Conservation (phyloP, 1,139 yeast species). For the Lodderomyces elongisporus region DNA sequence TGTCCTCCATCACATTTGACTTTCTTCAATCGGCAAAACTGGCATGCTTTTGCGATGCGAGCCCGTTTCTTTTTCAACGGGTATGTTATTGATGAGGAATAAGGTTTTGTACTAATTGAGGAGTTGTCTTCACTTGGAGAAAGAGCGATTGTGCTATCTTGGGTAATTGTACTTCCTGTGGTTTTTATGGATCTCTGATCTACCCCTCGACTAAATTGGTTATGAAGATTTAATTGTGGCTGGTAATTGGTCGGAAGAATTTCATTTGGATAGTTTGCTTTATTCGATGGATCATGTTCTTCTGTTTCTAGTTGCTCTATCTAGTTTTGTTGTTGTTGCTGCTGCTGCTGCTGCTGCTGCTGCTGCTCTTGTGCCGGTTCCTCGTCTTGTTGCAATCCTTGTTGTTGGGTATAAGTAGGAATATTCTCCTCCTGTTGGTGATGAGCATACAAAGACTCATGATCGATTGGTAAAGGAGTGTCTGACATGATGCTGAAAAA, state of each 20-base stretch:
- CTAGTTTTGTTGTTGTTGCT: background rate
- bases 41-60: conserved; percentile 49
- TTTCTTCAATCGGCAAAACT: conserved; percentile 44
- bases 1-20: conserved; percentile 45
- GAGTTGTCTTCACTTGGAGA: conserved; percentile 4
- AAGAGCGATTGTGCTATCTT: conserved; percentile 5
- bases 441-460: too few relatives aligned
- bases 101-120: background rate
- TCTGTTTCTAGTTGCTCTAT: background rate
- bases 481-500: too few relatives aligned
- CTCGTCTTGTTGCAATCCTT: conserved; percentile 1
- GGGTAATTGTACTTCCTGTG: conserved; percentile 6
- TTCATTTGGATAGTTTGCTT: too few relatives aligned
- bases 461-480: too few relatives aligned
- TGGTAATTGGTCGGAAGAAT: too few relatives aligned
- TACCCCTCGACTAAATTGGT: too few relatives aligned
- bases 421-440: too few relatives aligned
- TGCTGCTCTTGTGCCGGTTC: background rate
- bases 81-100: background rate
- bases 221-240: too few relatives aligned
- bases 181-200: too few relatives aligned
- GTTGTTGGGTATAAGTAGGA: background rate
- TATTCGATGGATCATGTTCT: too few relatives aligned
- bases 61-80: conserved; percentile 9
- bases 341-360: background rate